phyloP scores from a whole-genome alignment of 2,329 filamentous ascomycete genomes.

The Xylariaceae sp. region DNA sequence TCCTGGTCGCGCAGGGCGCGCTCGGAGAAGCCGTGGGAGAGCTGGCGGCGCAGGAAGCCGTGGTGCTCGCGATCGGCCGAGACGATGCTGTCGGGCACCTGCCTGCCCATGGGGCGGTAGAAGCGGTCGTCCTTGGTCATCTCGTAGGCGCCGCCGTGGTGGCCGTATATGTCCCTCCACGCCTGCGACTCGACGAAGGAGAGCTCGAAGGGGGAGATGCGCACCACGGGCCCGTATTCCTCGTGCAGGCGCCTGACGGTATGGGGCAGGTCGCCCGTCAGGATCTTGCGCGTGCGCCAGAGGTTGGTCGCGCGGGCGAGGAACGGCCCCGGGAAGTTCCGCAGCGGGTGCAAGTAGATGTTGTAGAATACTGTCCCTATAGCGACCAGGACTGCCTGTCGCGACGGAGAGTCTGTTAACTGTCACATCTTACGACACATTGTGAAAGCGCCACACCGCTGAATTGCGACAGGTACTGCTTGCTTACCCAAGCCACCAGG shows the following conservation, averaged over 20 bases:
- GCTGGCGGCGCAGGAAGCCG: conserved; percentile 9
- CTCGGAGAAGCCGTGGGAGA: conserved; percentile 20
- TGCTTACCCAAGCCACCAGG: not conserved
- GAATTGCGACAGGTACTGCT: not conserved
- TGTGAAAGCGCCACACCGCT: not conserved
- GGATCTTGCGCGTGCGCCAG: conserved; percentile 3
- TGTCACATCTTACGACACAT: not conserved
- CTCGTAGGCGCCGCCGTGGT: conserved; percentile 6
- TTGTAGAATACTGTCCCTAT: conserved; percentile 6
- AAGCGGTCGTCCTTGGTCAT: conserved; percentile 8
- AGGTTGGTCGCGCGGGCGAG: conserved; percentile 5
- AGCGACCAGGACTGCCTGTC: not conserved
- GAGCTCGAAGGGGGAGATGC: conserved; percentile 10
- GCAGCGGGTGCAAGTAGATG: conserved; percentile 13
- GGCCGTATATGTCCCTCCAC: conserved; percentile 15
- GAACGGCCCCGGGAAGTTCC: conserved; percentile 11
- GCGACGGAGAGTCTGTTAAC: not conserved
- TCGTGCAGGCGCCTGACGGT: conserved; percentile 7
- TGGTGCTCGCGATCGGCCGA: conserved; percentile 6
- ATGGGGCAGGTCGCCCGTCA: conserved; percentile 3
- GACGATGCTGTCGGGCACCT: conserved; percentile 4
- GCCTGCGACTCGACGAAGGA: conserved; percentile 8
- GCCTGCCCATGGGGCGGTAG: conserved; percentile 6
- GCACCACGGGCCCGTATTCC: conserved; percentile 12
- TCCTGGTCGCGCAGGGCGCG: conserved; percentile 20